phyloP scores from a whole-genome alignment of 148 eudicot genomes.

The Rhododendron williamsianum region DNA sequence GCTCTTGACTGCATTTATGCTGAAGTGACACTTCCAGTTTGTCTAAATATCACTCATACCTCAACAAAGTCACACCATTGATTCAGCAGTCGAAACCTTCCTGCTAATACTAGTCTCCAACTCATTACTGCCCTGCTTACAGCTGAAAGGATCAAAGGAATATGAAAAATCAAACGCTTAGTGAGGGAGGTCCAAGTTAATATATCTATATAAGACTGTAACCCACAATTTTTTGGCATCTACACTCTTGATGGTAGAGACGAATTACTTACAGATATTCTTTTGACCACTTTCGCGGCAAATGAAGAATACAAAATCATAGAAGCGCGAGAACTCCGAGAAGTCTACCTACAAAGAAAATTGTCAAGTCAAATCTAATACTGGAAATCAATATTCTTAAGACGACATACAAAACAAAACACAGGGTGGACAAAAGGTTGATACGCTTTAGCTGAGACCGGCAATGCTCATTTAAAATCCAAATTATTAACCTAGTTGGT shows the following conservation, averaged over 20 bases:
- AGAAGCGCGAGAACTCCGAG: constrained; percentile 69
- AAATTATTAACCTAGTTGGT: not conserved
- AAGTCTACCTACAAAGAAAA: constrained; percentile 50
- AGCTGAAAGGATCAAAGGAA: constrained; percentile 46
- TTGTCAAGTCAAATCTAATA: not conserved
- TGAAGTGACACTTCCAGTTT: not conserved
- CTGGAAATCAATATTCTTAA: not conserved
- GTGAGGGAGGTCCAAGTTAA: not conserved
- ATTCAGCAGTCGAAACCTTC: constrained; percentile 82
- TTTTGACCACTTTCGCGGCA: constrained; percentile 89
- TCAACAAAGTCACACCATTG: constrained; percentile 87
- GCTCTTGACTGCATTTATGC: not conserved
- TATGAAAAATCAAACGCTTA: not conserved
- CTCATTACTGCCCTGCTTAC: constrained; percentile 71
- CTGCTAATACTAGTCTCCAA: constrained; percentile 77
- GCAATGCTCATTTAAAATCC: not conserved
- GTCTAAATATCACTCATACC: constrained; percentile 31
- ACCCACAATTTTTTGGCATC: not conserved
- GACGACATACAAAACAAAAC: not conserved
- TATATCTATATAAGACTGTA: not conserved
- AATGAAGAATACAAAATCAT: constrained; percentile 79
- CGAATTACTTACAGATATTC: constrained; percentile 58
- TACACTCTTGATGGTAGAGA: not conserved
- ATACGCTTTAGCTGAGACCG: not conserved
- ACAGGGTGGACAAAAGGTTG: not conserved